Evolutionary conservation across 345 rosid species (phyloP), one percentile per base, ranked within the genome.

Genomic region (Arabidopsis thaliana): DNA sequence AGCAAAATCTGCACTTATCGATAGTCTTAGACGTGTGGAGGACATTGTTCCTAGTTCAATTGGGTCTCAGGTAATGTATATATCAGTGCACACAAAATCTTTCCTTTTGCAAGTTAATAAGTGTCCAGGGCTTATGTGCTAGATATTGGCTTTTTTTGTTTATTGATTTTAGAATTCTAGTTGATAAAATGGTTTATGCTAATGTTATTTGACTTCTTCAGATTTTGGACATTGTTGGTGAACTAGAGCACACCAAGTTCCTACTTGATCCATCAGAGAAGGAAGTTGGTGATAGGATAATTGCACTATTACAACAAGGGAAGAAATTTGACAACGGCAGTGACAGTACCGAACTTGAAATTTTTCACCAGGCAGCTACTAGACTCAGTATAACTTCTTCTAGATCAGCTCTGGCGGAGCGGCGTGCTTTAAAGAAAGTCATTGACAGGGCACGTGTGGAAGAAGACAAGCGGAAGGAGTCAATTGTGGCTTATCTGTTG

Each of bases 401-500:
- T 16, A 86, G 93, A 82, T 85, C 88, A 58, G 91, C 99, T 78
- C 87, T 95, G n/a, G 83, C 90, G 2, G 99, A 95, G 83, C 84
- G 97, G 85, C 86, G 97, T 68, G 92, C 96, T 66, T 85, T 95
- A 57, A 95, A 90, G 83, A 92, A 95, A 75, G 93, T 95, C 53
- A 81, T 95, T 46, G 99, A 95, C 58, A 89, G 86, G 79, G 97
- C 99, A 77, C 90, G 97, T 23, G 78, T 70, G 6, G 99, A 95
- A 84, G 99, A 95, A 80, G 97, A 95, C 83, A 90, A 95, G 73
- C 87, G 96, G 4, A 95, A 92, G 78, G 99, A 95, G 65, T 90
- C 97, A 11, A 92, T 95, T 22, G 97, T 90, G 50, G 97, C 97
- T 28, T 95, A 87, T 81, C 96, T 95, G 36, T 86, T 95, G 69